Conservation (phyloP, 2,329 filamentous ascomycete genomes). For the Ustulina deusta region DNA sequence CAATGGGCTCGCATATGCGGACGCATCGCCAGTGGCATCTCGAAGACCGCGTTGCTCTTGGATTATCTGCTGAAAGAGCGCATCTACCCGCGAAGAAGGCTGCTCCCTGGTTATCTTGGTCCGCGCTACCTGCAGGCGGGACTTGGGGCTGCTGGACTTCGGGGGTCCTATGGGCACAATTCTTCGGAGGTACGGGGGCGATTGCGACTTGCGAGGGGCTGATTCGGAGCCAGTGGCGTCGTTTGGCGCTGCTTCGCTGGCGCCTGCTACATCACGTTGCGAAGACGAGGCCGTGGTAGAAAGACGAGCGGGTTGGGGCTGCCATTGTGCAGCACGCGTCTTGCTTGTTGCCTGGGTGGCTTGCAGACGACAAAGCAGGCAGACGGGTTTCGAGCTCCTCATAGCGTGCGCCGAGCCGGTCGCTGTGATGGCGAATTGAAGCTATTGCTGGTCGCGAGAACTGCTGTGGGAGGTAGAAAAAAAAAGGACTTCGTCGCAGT, state of each 20-base stretch:
- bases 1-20: not conserved
- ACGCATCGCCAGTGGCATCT: constrained; percentile 14
- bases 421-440: constrained; percentile 20
- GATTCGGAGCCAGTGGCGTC: constrained; percentile 7
- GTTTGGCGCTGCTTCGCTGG: not conserved
- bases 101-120: constrained; percentile 18
- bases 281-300: constrained; percentile 36
- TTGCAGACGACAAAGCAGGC: constrained; percentile 50
- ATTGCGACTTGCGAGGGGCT: not conserved
- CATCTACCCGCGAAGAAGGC: constrained; percentile 41
- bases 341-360: constrained; percentile 42
- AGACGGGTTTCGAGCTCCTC: constrained; percentile 47
- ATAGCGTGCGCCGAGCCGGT: constrained; percentile 42
- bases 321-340: constrained; percentile 40
- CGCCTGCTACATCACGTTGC: constrained; percentile 30
- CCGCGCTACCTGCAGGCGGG: constrained; percentile 3
- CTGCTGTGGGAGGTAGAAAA: not conserved
- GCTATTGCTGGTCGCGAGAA: not conserved
- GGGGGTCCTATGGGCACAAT: not conserved
- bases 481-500: not conserved
- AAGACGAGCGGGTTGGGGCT: constrained; percentile 39
- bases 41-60: constrained; percentile 39
- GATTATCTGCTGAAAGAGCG: constrained; percentile 49
- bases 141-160: not conserved
- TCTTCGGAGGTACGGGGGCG: constrained; percentile 13